A percentile compares a stretch with the other conserved stretches of the same genome.
Conservation (phyloP, 306 rosid genomes). For the Citrullus amarus region DNA sequence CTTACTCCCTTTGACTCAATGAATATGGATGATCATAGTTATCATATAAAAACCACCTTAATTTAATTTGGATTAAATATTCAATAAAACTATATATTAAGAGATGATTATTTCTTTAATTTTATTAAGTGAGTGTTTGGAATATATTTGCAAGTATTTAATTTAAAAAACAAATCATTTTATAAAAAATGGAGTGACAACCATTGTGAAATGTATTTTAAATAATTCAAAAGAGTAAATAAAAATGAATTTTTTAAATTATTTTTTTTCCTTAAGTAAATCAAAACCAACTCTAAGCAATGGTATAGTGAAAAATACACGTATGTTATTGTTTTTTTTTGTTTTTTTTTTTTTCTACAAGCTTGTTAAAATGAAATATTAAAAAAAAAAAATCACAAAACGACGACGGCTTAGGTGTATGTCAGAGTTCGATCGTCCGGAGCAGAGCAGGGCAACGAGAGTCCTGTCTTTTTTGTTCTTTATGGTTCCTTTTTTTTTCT, state of each 20-base stretch:
- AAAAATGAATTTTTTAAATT: too few relatives aligned
- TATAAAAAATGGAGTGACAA: too few relatives aligned
- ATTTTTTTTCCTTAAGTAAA: too few relatives aligned
- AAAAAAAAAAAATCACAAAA: neutral
- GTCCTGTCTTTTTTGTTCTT: neutral
- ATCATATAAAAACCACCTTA: neutral
- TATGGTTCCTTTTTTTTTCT: neutral
- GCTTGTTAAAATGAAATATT: neutral
- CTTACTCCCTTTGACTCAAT: neutral
- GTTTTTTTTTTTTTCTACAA: neutral
- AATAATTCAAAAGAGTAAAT: too few relatives aligned
- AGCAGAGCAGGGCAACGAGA: neutral
- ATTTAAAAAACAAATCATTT: too few relatives aligned
- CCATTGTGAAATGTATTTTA: too few relatives aligned
- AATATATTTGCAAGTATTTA: too few relatives aligned
- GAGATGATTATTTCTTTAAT: neutral
- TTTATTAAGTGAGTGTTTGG: neutral
- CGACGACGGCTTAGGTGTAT: constrained; percentile 8
- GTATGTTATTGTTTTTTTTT: neutral
- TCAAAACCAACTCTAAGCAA: neutral
- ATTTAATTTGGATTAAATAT: neutral
- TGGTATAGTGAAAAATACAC: neutral
- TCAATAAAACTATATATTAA: neutral
- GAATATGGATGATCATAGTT: neutral
- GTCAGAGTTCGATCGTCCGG: constrained; percentile 9